Conservation (phyloP, 768 basidiomycete species). For the Leccinum uliginosum region DNA sequence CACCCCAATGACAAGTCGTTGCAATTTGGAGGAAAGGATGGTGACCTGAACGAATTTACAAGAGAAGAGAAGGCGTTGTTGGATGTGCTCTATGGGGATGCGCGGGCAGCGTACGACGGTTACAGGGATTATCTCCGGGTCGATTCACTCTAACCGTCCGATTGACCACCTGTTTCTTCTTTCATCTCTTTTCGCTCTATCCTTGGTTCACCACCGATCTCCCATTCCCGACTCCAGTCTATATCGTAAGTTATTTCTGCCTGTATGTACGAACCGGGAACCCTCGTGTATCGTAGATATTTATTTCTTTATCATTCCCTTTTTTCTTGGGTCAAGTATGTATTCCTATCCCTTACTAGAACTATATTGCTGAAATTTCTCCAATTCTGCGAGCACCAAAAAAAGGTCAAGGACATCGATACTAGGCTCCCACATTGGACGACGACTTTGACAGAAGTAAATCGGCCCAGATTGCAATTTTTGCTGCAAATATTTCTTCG, state of each 20-base stretch:
- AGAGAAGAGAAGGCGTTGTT: constrained; percentile 10
- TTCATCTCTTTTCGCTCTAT: neutral
- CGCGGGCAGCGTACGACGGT: constrained; percentile 11
- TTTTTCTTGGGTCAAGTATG: neutral
- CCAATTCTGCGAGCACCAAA: neutral
- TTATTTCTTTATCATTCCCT: neutral
- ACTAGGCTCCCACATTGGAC: too few species aligned
- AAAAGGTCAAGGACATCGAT: too few species aligned
- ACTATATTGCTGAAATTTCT: neutral
- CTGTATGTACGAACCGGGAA: neutral
- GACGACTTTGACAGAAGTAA: neutral
- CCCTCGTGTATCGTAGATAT: neutral
- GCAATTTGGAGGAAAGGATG: neutral
- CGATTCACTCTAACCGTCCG: constrained; percentile 1
- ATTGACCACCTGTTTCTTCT: neutral
- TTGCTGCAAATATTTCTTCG: neutral
- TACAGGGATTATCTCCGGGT: constrained; percentile 11
- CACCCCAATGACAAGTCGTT: neutral
- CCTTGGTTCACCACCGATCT: neutral
- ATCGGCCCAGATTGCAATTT: neutral
- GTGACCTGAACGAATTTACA: constrained; percentile 1
- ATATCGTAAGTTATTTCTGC: neutral
- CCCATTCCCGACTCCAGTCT: neutral
- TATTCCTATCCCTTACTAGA: neutral
- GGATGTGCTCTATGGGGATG: constrained; percentile 8